Conservation (phyloP, 139 green algal species). For the Chlorella sp. region DNA sequence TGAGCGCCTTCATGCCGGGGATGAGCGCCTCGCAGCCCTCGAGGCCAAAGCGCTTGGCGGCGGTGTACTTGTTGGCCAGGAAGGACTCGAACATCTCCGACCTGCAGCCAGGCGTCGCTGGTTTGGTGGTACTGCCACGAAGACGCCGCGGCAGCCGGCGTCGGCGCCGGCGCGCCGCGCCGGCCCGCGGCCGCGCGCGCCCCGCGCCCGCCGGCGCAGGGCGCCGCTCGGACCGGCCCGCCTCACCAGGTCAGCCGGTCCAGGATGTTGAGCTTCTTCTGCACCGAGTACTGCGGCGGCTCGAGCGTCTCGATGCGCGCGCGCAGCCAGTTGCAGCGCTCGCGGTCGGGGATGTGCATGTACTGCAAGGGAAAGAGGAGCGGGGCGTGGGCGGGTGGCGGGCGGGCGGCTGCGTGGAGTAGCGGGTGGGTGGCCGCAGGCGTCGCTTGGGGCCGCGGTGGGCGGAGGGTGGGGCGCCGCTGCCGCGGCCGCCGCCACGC, state of each 20-base stretch:
- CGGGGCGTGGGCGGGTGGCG: neutral
- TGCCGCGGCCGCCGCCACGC: no score
- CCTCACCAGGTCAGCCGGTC: no score
- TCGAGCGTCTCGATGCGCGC: constrained; percentile 79
- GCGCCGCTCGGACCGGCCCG: no score
- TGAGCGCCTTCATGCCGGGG: constrained; percentile 95
- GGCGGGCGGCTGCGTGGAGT: neutral
- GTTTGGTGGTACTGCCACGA: no score
- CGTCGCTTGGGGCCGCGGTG: no score
- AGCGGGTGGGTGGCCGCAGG: no score
- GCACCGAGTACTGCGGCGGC: constrained; percentile 37
- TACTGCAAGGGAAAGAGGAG: constrained; percentile 80
- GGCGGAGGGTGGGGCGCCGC: no score
- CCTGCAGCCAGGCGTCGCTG: neutral
- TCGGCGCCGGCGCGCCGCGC: no score
- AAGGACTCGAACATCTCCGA: constrained; percentile 98
- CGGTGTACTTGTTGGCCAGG: constrained; percentile 93
- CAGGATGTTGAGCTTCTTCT: constrained; percentile 86
- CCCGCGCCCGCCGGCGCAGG: no score
- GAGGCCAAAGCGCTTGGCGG: constrained; percentile 88
- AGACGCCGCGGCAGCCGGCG: no score
- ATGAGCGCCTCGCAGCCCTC: constrained; percentile 95
- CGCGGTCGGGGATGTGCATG: constrained; percentile 97
- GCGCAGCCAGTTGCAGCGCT: constrained; percentile 96
- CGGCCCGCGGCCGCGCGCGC: no score